Conservation (phyloP, 176 grass and related monocot genomes). For the Rhynchospora pubera region DNA sequence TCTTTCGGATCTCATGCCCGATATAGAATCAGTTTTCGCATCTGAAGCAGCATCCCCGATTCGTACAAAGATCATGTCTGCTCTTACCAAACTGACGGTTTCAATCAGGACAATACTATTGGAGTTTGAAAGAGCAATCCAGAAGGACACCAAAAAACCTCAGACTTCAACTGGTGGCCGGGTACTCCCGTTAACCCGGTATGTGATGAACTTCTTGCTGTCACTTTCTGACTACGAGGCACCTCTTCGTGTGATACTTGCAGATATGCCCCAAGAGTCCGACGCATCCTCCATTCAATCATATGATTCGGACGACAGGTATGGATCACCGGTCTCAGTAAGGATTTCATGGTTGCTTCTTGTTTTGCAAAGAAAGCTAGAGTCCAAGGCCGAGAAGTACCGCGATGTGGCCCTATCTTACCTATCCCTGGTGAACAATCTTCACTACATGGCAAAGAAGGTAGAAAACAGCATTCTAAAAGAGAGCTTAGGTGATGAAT, state of each 20-base stretch:
- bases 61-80: not conserved
- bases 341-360: constrained; percentile 31
- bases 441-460: constrained; percentile 51
- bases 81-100: constrained; percentile 21
- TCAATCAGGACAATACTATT: constrained; percentile 15
- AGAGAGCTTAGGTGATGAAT: constrained; percentile 30
- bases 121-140: constrained; percentile 53
- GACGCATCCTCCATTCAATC: not conserved
- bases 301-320: not conserved
- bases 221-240: constrained; percentile 61
- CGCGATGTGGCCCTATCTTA: constrained; percentile 33
- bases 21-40: constrained; percentile 26
- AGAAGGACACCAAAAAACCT: constrained; percentile 31
- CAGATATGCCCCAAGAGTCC: not conserved
- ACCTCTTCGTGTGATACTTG: not conserved
- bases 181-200: constrained; percentile 58
- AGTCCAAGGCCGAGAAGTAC: constrained; percentile 57
- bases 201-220: constrained; percentile 81
- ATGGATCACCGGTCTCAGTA: constrained; percentile 6
- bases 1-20: constrained; percentile 24
- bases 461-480: constrained; percentile 30
- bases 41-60: constrained; percentile 1
- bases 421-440: constrained; percentile 73
- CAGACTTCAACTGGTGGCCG: constrained; percentile 31
- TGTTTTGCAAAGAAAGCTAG: constrained; percentile 53